These are phyloP conservation scores for Incumbomyces lentus DNA, from an alignment of 2,329 filamentous ascomycete genomes.

Conservation along the genomic window DNA sequence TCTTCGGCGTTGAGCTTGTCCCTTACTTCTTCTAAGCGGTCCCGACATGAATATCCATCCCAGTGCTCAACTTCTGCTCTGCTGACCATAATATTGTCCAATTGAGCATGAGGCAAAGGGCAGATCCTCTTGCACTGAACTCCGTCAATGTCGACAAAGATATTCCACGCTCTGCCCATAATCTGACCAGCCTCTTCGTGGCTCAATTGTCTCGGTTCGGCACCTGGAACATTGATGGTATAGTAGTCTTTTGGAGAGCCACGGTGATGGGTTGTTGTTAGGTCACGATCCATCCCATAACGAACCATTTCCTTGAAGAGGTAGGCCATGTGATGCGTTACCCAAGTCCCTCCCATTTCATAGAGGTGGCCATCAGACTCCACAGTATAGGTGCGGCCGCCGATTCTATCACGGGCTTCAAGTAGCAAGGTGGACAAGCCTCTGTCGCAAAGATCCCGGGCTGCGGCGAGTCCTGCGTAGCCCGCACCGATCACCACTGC, in stretches of 20 bases:
- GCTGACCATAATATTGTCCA: slow-evolving; percentile 14
- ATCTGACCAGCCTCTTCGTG: slow-evolving; percentile 32
- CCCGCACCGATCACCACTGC: slow-evolving; percentile 36
- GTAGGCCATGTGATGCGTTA: slow-evolving; percentile 36
- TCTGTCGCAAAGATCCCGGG: slow-evolving; percentile 24
- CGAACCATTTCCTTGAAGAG: slow-evolving; percentile 37
- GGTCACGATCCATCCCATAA: slow-evolving; percentile 34
- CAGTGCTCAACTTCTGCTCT: slow-evolving; percentile 11
- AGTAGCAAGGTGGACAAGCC: slow-evolving; percentile 34
- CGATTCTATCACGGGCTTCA: slow-evolving; percentile 40
- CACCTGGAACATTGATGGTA: slow-evolving; percentile 24
- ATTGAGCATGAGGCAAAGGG: slow-evolving; percentile 19
- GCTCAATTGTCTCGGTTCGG: slow-evolving; percentile 26
- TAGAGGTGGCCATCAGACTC: slow-evolving; percentile 34
- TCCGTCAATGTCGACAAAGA: slow-evolving; percentile 24
- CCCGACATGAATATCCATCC: slow-evolving; percentile 22
- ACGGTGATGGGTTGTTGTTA: slow-evolving; percentile 34
- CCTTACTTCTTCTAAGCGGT: slow-evolving; percentile 23
- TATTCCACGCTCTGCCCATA: slow-evolving; percentile 14
- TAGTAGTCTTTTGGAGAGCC: slow-evolving; percentile 35
- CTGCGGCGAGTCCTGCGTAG: slow-evolving; percentile 29
- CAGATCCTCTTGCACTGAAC: slow-evolving; percentile 18
- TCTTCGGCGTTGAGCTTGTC: slow-evolving; percentile 24
- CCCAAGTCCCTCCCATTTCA: slow-evolving; percentile 42
- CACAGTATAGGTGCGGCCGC: slow-evolving; percentile 38